phyloP scores from a whole-genome alignment of 1,284 basidiomycete genomes.

The Neonothopanus nambi region DNA sequence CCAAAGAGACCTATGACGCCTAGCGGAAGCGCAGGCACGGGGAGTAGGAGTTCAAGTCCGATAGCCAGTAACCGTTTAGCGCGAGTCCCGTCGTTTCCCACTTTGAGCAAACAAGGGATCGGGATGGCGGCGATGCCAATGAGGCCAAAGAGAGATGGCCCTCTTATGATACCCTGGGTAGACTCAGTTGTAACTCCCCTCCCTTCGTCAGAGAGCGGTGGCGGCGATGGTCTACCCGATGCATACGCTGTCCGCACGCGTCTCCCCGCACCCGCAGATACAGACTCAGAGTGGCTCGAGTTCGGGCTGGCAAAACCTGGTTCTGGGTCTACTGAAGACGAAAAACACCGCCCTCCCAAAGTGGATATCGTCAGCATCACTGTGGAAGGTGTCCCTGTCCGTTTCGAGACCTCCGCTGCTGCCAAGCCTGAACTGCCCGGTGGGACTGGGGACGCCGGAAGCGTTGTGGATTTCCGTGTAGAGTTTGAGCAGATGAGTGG shows the following conservation, averaged over 20 bases:
- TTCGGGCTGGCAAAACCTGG: slow-evolving; percentile 63
- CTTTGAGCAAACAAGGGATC: slow-evolving; percentile 22
- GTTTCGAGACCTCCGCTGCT: slow-evolving; percentile 50
- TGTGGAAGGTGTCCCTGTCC: slow-evolving; percentile 64
- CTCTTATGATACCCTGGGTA: slow-evolving; percentile 63
- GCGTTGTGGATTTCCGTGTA: slow-evolving; percentile 31
- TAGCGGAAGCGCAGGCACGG: slow-evolving; percentile 4
- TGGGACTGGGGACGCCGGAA: no score
- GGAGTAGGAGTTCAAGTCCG: slow-evolving; percentile 23
- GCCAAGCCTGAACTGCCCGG: slow-evolving; percentile 25
- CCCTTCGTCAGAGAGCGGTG: slow-evolving; percentile 19
- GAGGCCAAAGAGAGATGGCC: slow-evolving; percentile 52
- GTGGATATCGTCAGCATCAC: slow-evolving; percentile 60
- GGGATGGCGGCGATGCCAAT: slow-evolving; percentile 18
- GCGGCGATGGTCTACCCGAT: slow-evolving; percentile 26
- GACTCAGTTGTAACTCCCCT: slow-evolving; percentile 55
- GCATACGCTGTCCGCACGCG: slow-evolving; percentile 61
- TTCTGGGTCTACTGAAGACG: slow-evolving; percentile 4
- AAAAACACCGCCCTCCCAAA: slow-evolving; percentile 32
- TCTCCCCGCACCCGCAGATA: slow-evolving; percentile 55
- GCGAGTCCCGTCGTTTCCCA: slow-evolving; percentile 25
- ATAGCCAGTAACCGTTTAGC: slow-evolving; percentile 26
- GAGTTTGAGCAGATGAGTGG: slow-evolving; percentile 50
- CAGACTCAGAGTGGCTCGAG: slow-evolving; percentile 69
- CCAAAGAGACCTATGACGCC: slow-evolving; percentile 23